phyloP scores from a whole-genome alignment of 23 red algal species.

The Rhodosorus marinus region DNA sequence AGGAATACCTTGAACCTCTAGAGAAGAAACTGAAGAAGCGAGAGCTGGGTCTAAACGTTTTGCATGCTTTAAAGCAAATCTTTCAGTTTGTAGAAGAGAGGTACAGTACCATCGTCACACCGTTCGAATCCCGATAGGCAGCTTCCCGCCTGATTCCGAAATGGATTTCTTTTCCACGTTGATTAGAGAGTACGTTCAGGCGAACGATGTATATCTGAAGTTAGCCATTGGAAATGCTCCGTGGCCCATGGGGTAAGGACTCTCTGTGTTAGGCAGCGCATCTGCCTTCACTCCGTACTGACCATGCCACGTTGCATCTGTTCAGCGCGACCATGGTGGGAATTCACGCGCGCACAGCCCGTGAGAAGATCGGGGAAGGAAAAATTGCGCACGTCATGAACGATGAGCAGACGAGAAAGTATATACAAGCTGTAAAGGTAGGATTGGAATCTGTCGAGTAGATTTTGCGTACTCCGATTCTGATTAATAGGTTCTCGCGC shows the following conservation, averaged over 20 bases:
- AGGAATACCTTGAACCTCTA: constrained; percentile 8
- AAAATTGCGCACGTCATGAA: constrained; percentile 97
- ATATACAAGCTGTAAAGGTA: constrained; percentile 69
- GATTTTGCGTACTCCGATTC: too few species aligned
- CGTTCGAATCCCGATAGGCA: too few species aligned
- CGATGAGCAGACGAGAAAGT: constrained; percentile 74
- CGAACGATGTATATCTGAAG: constrained; percentile 52
- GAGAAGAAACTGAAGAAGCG: background rate
- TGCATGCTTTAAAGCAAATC: background rate
- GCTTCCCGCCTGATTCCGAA: too few species aligned
- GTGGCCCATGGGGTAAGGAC: constrained; percentile 91
- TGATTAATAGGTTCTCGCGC: too few species aligned
- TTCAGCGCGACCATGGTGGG: constrained; percentile 66
- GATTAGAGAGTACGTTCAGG: constrained; percentile 55
- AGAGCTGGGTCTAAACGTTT: background rate
- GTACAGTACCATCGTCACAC: too few species aligned
- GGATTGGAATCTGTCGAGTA: too few species aligned
- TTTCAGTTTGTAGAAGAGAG: constrained; percentile 5
- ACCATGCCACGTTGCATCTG: background rate
- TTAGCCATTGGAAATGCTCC: constrained; percentile 90
- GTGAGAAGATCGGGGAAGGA: constrained; percentile 87
- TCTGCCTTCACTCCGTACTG: background rate
- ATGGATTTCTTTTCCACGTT: too few species aligned
- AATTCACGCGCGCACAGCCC: constrained; percentile 69
- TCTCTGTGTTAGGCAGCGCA: background rate